Percentiles rank a stretch among this genome's conserved stretches.
Conservation (phyloP, 2,329 filamentous ascomycete species). For the Aspergillus floridensis region DNA sequence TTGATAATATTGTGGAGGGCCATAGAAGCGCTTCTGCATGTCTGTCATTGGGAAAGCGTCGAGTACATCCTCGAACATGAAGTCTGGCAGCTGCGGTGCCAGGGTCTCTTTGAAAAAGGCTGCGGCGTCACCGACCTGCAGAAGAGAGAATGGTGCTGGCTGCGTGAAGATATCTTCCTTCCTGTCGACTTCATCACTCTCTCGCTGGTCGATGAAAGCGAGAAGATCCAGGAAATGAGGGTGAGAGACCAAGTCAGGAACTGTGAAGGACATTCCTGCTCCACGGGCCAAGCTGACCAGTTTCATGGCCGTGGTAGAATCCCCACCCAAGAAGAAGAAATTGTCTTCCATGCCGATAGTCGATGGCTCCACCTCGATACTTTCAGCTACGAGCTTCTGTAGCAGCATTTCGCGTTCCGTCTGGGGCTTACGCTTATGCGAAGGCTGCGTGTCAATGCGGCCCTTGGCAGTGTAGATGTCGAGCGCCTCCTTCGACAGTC, state of each 20-base stretch:
- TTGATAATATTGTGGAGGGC: background rate
- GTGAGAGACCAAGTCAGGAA: background rate
- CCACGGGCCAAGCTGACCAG: background rate
- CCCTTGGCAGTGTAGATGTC: background rate
- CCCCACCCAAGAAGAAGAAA: background rate
- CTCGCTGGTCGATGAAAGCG: background rate
- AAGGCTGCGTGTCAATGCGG: background rate
- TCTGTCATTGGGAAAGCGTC: background rate
- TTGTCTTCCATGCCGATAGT: background rate
- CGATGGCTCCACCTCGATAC: background rate
- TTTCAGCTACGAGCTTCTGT: background rate
- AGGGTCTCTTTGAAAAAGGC: background rate
- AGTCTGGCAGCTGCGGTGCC: background rate
- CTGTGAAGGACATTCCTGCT: background rate
- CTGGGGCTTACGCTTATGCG: background rate
- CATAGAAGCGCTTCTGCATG: background rate
- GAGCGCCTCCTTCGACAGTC: background rate
- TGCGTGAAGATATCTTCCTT: background rate
- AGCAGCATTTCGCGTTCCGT: background rate
- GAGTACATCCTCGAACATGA: background rate
- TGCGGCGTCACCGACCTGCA: background rate
- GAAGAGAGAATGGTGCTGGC: background rate
- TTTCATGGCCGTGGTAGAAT: background rate
- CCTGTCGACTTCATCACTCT: background rate
- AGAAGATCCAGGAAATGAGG: background rate